Conservation (phyloP, 805 yeast species). For the Saccharomycodes ludwigii region DNA sequence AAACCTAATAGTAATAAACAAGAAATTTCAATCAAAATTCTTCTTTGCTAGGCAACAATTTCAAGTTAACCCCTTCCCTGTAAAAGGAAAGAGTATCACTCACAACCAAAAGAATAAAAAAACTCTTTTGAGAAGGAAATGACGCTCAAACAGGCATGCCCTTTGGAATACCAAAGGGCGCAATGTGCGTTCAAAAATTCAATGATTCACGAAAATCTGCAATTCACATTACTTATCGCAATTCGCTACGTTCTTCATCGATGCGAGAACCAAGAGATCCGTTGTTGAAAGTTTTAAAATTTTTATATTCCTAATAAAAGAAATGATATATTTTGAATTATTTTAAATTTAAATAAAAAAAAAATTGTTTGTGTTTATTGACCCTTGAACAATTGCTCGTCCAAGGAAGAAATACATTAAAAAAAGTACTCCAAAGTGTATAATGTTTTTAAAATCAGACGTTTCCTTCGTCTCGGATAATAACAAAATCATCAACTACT, state of each 20-base stretch:
- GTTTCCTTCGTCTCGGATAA: conserved; percentile 1
- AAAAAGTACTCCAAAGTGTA: conserved; percentile 15
- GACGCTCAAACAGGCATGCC: conserved; percentile 32
- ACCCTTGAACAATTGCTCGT: conserved; percentile 9
- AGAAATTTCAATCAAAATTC: no score
- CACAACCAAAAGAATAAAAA: conserved; percentile 25
- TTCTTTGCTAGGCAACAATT: no score
- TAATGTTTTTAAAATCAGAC: no score
- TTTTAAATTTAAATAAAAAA: conserved; percentile 5
- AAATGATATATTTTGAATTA: conserved; percentile 12
- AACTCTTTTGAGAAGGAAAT: conserved; percentile 23
- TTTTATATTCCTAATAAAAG: conserved; percentile 13
- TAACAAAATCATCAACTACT: conserved; percentile 2
- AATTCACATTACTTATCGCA: conserved; percentile 31
- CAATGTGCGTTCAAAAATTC: conserved; percentile 36
- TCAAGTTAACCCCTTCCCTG: conserved; percentile 23
- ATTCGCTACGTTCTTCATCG: conserved; percentile 35
- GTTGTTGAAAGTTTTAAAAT: conserved; percentile 28
- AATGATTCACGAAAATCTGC: conserved; percentile 29
- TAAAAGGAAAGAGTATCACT: conserved; percentile 22
- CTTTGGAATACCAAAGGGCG: conserved; percentile 29
- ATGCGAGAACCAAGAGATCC: conserved; percentile 34
- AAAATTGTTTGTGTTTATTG: conserved; percentile 14
- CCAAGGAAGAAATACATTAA: conserved; percentile 11
- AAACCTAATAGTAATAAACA: no score